Evolutionary conservation across 169 alveolate genomes (phyloP).

Genomic region (Eimeria brunetti): DNA sequence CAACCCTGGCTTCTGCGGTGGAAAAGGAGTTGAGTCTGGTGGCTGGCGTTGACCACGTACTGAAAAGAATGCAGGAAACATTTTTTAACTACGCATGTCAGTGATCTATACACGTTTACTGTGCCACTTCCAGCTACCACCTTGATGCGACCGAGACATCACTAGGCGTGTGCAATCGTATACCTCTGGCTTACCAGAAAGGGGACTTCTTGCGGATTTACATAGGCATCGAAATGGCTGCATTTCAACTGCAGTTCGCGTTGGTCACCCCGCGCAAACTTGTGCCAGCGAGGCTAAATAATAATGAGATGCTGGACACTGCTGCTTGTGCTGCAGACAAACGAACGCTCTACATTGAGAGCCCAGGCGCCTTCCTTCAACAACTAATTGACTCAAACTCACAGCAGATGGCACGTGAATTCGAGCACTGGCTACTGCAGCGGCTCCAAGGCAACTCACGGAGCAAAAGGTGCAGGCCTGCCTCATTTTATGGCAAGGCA

Average conservation of each 20-base stretch:
- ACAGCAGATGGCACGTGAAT: slow-evolving; percentile 10
- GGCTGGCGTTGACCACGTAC: slow-evolving; percentile 34
- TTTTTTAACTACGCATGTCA: slow-evolving; percentile 52
- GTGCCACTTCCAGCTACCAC: background rate
- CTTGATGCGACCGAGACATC: background rate
- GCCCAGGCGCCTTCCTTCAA: slow-evolving; percentile 71
- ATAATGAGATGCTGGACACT: background rate
- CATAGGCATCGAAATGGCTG: background rate
- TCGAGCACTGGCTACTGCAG: slow-evolving; percentile 52
- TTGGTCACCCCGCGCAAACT: background rate
- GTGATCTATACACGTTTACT: background rate
- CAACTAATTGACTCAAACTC: background rate
- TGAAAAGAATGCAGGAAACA: slow-evolving; percentile 32
- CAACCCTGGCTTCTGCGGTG: slow-evolving; percentile 42
- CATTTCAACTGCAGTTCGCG: background rate
- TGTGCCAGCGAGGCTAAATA: background rate
- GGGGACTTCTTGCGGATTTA: background rate
- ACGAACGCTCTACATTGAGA: slow-evolving; percentile 51
- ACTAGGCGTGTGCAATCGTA: background rate
- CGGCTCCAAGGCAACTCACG: slow-evolving; percentile 62
- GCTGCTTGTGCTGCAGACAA: slow-evolving; percentile 16
- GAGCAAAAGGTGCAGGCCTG: slow-evolving; percentile 44
- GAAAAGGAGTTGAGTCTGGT: slow-evolving; percentile 34
- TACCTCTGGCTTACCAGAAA: background rate
- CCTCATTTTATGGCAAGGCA: slow-evolving; percentile 56